Evolutionary conservation across 495 filamentous ascomycete species (phyloP).

Genomic region (Talaromyces thailandensis): DNA sequence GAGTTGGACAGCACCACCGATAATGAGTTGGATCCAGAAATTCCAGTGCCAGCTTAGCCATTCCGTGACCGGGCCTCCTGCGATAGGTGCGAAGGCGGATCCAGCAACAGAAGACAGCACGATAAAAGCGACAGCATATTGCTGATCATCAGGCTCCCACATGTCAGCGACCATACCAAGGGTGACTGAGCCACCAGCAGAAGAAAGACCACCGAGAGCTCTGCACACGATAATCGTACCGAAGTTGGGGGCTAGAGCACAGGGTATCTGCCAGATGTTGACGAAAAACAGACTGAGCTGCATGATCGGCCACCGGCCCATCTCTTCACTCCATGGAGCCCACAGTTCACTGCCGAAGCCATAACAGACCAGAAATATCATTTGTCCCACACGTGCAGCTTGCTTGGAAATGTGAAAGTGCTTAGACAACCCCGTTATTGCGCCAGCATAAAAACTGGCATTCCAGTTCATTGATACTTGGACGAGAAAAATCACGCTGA

Average conservation of each 20-base stretch:
- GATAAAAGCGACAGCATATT: slow-evolving; percentile 49
- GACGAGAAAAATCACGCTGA: slow-evolving; percentile 57
- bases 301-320: slow-evolving; percentile 54
- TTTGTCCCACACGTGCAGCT: slow-evolving; percentile 49
- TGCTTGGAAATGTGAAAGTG: slow-evolving; percentile 50
- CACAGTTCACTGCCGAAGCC: slow-evolving; percentile 66
- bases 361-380: slow-evolving; percentile 56
- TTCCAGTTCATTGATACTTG: slow-evolving; percentile 74
- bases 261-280: slow-evolving; percentile 58
- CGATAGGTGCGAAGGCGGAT: slow-evolving; percentile 59
- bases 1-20: slow-evolving; percentile 53
- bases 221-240: slow-evolving; percentile 48
- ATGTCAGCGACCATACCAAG: slow-evolving; percentile 67
- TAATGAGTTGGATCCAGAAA: slow-evolving; percentile 66
- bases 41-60: slow-evolving; percentile 57
- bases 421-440: slow-evolving; percentile 40
- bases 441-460: slow-evolving; percentile 56
- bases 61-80: slow-evolving; percentile 63
- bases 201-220: slow-evolving; percentile 53
- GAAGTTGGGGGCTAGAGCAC: slow-evolving; percentile 57
- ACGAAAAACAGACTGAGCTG: slow-evolving; percentile 53
- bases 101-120: slow-evolving; percentile 62
- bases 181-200: slow-evolving; percentile 64
- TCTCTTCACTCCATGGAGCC: slow-evolving; percentile 65
- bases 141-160: slow-evolving; percentile 54